Evolutionary conservation across 2,329 filamentous ascomycete species (phyloP).

Genomic region (Xylariaceae sp.): DNA sequence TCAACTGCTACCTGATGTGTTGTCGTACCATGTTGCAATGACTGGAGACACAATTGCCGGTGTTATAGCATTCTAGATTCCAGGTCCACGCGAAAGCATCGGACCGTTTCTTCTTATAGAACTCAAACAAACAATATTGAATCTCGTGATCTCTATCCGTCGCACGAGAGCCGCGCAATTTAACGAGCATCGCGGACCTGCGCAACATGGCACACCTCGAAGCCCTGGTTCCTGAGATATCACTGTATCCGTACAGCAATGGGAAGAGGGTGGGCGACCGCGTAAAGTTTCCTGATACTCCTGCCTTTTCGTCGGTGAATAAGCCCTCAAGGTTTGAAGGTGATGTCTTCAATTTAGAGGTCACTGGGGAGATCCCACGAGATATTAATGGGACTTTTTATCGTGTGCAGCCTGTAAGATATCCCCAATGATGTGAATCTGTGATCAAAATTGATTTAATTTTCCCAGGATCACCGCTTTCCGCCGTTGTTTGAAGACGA

Average conservation of each 20-base stretch:
- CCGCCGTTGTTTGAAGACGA: conserved; percentile 56
- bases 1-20: neutral
- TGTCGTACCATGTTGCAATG: neutral
- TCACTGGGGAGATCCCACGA: conserved; percentile 40
- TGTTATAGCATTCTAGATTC: too few relatives aligned
- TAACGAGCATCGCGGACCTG: too few relatives aligned
- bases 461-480: conserved; percentile 44
- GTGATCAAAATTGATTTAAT: neutral
- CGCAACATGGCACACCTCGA: conserved; percentile 36
- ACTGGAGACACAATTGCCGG: conserved; percentile 11
- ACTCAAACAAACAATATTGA: too few relatives aligned
- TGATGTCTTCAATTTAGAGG: conserved; percentile 40
- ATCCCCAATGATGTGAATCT: neutral
- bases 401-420: conserved; percentile 44
- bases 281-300: conserved; percentile 34
- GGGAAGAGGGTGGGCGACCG: conserved; percentile 26
- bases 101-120: too few relatives aligned
- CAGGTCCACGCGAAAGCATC: too few relatives aligned
- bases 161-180: too few relatives aligned
- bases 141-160: too few relatives aligned
- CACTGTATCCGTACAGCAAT: conserved; percentile 32
- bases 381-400: conserved; percentile 48
- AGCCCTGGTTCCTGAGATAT: conserved; percentile 31
- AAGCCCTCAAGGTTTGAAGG: conserved; percentile 39
- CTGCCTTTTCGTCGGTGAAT: conserved; percentile 37